Base-by-base conservation (phyloP, 202 grass and related monocot genomes). In the Setaria italica region DNA sequence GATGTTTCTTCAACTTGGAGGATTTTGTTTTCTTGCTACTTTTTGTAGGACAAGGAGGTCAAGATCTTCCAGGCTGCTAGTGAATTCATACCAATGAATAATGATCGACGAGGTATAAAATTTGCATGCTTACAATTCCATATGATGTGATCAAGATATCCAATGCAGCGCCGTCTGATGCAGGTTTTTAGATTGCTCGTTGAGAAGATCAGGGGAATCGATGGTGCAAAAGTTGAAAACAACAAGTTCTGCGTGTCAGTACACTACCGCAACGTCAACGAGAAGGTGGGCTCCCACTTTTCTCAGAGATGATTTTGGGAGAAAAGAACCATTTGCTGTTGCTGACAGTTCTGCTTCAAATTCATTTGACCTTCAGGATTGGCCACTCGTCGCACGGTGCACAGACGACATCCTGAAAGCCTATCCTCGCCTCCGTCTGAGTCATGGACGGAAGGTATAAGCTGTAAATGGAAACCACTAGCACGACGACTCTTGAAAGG, bases 211-310 rank as follows among this genome's bases (percentile, higher is more conserved):
- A 81, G 53, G 21, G 88, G 55, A 54, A 90, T 93, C 3, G 19
- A 71, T 3, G 91, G 91, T 16, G 82, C 48, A 2, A 83, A 72
- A 67, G 76, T 93, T 3, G 91, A 93, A 84, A 68, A 90, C 79
- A 93, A 90, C 29, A 93, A 78, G 57, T 93, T 90, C 9, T 90
- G 83, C 7, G 57, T 81, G 20, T 93, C 88, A 46, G 83, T 93
- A 54, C 91, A 93, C 74, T 93, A 90, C 70, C 83, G 91, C 4
- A 87, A 88, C 39, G 81, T 89, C 1, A 4, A 19, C 0, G 59
- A 89, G 76, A 62, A 89, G 87, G 87, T 89, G 85, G 53, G 0
- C 8, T 35, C 33, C 70, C 1, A 83, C 6, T 30, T 51, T n/a
- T 7, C 41, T 55, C 3, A 67, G 46, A 70, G 63, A 34, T 42